Base-by-base conservation (phyloP, 2,329 filamentous ascomycete species). In the Trichothecium roseum region DNA sequence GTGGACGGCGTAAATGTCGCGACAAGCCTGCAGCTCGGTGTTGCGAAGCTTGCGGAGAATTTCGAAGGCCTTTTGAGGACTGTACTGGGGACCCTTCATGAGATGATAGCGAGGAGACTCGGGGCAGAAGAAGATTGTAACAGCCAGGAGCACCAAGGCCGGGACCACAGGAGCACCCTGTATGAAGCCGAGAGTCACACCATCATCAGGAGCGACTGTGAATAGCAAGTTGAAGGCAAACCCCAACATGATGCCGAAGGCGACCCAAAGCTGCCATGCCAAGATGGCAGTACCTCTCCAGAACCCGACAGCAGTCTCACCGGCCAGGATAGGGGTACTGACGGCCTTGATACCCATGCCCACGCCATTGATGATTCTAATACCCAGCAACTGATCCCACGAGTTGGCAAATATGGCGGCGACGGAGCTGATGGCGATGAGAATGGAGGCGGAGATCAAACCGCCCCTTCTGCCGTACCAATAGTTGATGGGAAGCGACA, bases 291-390 rank as follows among this genome's bases (percentile, higher is more conserved):
- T 64, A 2, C 64, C 65, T 45, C 64, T 53, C 64, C 64, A 68
- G 40, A 60, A 66, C 0, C 62, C 60, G 12, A 66, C 54, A 0
- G 64, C 60, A 0, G 62, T 66, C 44, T 68, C 65, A 7, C 60
- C 62, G 3, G 63, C 64, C 3, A 68, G 51, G 13, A 68, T 64
- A 1, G 64, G 60, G 0, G 64, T 63, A 27, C 62, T 68, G 26
- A 67, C 63, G 1, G 65, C 64, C 40, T 68, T 68, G 18, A 68
- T 55, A 0, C 64, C 64, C 64, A 68, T 68, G 1, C 60, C 60
- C 14, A 63, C 41, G 4, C 60, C 61, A 35, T 61, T 62, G 6
- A 63, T 26, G 2, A 57, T 46, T 7, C 61, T 53, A 1, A 62
- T 48, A 3, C 44, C 49, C 16, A 63, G 47, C 3, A 64, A 37